These are phyloP conservation scores for Xerocomus spinulosus DNA, from an alignment of 768 basidiomycete genomes.

Conservation along the genomic window DNA sequence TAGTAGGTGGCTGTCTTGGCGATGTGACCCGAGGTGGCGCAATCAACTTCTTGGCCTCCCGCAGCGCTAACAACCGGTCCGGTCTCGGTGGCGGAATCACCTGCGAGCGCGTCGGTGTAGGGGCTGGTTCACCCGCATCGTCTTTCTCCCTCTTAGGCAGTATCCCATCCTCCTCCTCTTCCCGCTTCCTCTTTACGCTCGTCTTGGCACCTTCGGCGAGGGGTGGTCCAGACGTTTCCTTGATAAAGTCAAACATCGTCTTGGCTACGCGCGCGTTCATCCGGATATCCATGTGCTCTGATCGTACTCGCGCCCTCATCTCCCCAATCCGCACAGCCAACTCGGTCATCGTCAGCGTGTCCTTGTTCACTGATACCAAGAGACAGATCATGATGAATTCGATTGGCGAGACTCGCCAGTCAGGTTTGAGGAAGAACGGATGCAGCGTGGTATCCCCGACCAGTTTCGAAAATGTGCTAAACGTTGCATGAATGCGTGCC, in stretches of 20 bases:
- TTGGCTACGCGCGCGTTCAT: slow-evolving; percentile 56
- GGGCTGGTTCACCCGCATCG: too few species aligned
- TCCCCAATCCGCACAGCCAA: slow-evolving; percentile 42
- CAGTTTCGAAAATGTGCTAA: slow-evolving; percentile 44
- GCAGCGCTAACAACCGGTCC: slow-evolving; percentile 14
- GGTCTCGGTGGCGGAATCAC: slow-evolving; percentile 14
- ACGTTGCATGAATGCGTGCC: slow-evolving; percentile 38
- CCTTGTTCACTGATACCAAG: slow-evolving; percentile 49
- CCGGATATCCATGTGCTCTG: slow-evolving; percentile 58
- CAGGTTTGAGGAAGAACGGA: slow-evolving; percentile 36
- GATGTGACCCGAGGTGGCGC: slow-evolving; percentile 12
- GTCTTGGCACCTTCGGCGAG: background rate
- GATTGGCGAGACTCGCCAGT: slow-evolving; percentile 57
- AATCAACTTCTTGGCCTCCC: slow-evolving; percentile 18
- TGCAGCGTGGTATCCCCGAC: slow-evolving; percentile 34
- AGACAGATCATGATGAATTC: slow-evolving; percentile 60
- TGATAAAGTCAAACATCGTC: slow-evolving; percentile 52
- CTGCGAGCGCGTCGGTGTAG: too few species aligned
- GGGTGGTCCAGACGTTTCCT: slow-evolving; percentile 9
- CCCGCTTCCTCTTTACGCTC: slow-evolving; percentile 24
- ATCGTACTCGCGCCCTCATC: slow-evolving; percentile 55
- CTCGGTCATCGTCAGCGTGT: slow-evolving; percentile 33
- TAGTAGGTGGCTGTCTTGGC: slow-evolving; percentile 1
- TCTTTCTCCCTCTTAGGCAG: too few species aligned
- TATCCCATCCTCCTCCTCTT: slow-evolving; percentile 15